phyloP scores from a whole-genome alignment of 768 basidiomycete species.

The Chalciporus chontae region DNA sequence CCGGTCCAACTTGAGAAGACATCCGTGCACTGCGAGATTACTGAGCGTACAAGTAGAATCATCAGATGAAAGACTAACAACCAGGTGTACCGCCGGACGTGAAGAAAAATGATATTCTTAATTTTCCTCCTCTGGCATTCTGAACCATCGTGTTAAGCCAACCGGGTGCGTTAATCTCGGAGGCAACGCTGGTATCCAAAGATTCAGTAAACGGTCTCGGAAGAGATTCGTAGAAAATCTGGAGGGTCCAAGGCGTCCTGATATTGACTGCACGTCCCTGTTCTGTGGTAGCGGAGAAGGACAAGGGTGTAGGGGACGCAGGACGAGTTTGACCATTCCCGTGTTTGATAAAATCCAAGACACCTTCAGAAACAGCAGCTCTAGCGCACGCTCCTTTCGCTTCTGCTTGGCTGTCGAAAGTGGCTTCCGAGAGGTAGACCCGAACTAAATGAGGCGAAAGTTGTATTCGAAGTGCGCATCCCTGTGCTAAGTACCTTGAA shows the following conservation, averaged over 20 bases:
- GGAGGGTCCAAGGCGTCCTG: constrained; percentile 39
- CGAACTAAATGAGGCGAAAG: constrained; percentile 48
- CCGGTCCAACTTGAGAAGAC: constrained; percentile 55
- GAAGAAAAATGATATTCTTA: constrained; percentile 44
- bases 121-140: constrained; percentile 46
- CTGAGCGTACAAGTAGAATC: constrained; percentile 3
- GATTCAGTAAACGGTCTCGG: constrained; percentile 61
- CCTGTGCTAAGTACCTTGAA: constrained; percentile 36
- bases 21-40: constrained; percentile 50
- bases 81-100: constrained; percentile 39
- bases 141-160: constrained; percentile 53
- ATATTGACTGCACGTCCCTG: constrained; percentile 1
- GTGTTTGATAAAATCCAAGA: constrained; percentile 55
- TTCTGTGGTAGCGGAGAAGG: constrained; percentile 4
- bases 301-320: constrained; percentile 17
- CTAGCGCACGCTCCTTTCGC: constrained; percentile 56
- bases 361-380: constrained; percentile 49
- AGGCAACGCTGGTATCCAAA: constrained; percentile 42
- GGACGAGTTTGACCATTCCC: constrained; percentile 50
- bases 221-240: constrained; percentile 60
- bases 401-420: constrained; percentile 35
- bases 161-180: constrained; percentile 51
- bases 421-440: constrained; percentile 49
- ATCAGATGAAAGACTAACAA: constrained; percentile 36
- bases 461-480: constrained; percentile 55